These are phyloP conservation scores for Apophysomyces sp. DNA, from an alignment of 371 early-diverging fungal genomes.

Conservation along the genomic window DNA sequence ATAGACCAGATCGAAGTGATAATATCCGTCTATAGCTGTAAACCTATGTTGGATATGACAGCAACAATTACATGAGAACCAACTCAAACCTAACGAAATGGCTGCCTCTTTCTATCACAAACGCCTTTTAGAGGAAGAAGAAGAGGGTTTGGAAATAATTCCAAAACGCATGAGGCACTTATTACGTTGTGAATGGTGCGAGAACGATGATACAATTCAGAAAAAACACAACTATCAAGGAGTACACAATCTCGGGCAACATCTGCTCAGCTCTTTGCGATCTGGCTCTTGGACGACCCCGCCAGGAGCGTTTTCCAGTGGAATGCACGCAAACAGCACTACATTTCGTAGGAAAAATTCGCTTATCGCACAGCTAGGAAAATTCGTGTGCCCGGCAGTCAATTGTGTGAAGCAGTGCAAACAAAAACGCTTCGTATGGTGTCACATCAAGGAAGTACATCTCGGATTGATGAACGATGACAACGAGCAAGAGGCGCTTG, in stretches of 20 bases:
- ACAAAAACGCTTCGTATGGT: background rate
- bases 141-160: too few species aligned
- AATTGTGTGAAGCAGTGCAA: background rate
- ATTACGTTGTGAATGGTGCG: background rate
- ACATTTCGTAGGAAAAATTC: background rate
- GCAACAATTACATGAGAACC: too few species aligned
- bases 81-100: too few species aligned
- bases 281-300: background rate
- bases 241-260: background rate
- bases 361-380: background rate
- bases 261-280: background rate
- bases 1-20: too few species aligned
- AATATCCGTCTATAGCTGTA: too few species aligned
- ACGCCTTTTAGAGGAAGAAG: too few species aligned
- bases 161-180: background rate
- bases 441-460: background rate
- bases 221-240: background rate
- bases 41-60: too few species aligned
- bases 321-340: background rate
- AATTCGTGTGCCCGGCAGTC: background rate
- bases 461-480: background rate
- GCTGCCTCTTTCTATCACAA: too few species aligned
- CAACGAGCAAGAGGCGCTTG: background rate
- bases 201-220: background rate
- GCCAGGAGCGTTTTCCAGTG: background rate